Base-by-base conservation (phyloP, 2,329 filamentous ascomycete species). In the Zalaria sp. region DNA sequence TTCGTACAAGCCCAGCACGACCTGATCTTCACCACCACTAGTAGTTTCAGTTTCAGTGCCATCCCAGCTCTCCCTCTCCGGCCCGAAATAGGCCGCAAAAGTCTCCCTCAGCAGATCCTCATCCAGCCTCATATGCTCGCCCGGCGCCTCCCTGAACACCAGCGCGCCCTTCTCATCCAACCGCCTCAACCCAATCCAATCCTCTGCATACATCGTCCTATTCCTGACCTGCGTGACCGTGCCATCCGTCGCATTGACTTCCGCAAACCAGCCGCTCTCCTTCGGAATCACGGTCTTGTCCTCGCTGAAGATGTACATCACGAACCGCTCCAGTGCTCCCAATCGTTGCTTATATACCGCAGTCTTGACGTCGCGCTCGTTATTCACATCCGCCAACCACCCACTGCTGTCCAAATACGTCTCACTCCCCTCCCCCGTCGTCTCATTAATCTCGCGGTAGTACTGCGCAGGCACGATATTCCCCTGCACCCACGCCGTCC, bases 311-410 rank as follows among this genome's bases (percentile, higher is more conserved):
- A 93, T 67, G 58, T 83, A 87, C 82, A 96, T 83, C 48, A 83
- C 85, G 49, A 96, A 82, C 52, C 81, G 81, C 53, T 83, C 75
- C 57, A 98, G 58, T 29, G 55, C 62, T 5, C 71, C 72, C 38
- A 98, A 51, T 56, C 89, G 83, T 51, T 72, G 61, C 57, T 73
- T 78, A n/a, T n/a, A n/a, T n/a, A n/a, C n/a, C n/a, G n/a, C n/a
- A n/a, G n/a, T 94, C 73, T 93, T 93, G 42, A 66, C 46, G 38
- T 50, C 54, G 7, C 88, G 73, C 72, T 98, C 91, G 60, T 96
- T 96, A 64, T 98, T 98, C 64, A 96, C 81, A 57, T 96, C 89
- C 6, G 89, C 91, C 5, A 98, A 69, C 61, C 93, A 95, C 58
- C 88, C 89, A 53, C 83, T 91, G 57, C 77, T 60, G 50, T 79